phyloP scores from a whole-genome alignment of 176 grass and related monocot genomes.

The Eragrostis nindensis region DNA sequence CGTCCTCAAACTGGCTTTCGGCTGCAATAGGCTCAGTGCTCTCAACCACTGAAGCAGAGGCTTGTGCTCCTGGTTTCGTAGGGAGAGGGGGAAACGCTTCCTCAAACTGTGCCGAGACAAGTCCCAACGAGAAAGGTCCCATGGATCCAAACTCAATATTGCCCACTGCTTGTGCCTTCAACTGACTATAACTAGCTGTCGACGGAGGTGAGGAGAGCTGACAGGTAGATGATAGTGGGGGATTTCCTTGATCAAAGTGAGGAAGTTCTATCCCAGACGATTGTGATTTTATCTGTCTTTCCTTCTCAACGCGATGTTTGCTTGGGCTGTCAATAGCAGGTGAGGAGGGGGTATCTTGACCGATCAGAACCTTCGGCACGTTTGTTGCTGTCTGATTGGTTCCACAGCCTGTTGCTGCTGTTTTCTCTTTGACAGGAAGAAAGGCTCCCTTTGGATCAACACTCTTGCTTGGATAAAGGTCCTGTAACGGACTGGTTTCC shows the following conservation, averaged over 20 bases:
- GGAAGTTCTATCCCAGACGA: neutral
- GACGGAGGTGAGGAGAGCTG: conserved; percentile 6
- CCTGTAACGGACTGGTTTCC: neutral
- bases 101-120: neutral
- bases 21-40: neutral
- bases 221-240: neutral
- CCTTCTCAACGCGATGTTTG: neutral
- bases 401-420: neutral
- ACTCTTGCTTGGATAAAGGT: conserved; percentile 22
- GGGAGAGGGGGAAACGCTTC: conserved; percentile 35
- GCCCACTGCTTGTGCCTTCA: neutral
- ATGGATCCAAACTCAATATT: conserved; percentile 56
- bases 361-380: neutral
- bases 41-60: neutral
- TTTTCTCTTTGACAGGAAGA: neutral
- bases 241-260: conserved; percentile 22
- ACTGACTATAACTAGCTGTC: neutral
- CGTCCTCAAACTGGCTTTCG: too few relatives aligned
- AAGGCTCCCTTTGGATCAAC: neutral
- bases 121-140: conserved; percentile 39
- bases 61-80: conserved; percentile 24
- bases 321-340: neutral
- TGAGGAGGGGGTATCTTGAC: neutral
- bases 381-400: conserved; percentile 1
- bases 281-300: neutral